Conservation (phyloP, 208 protist genomes). For the Leishmania tropica region DNA sequence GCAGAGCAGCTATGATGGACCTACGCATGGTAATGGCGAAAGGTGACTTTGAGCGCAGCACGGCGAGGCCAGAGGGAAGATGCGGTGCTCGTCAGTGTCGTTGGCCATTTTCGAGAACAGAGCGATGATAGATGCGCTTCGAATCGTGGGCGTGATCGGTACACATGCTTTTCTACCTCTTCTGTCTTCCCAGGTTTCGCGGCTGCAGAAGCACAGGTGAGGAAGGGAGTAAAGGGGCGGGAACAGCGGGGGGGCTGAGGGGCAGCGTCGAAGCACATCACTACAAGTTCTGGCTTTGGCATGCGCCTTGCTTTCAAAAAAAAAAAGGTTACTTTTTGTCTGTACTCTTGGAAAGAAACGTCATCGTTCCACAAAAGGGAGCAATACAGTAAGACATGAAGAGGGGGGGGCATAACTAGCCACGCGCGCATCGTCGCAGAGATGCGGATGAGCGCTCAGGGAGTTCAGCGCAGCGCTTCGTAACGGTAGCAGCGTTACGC, state of each 20-base stretch:
- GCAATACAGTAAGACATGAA: background rate
- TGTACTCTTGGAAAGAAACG: background rate
- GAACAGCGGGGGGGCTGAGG: background rate
- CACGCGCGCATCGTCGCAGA: background rate
- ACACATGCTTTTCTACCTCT: background rate
- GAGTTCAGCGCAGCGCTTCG: background rate
- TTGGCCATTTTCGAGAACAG: background rate
- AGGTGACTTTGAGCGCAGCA: background rate
- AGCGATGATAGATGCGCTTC: background rate
- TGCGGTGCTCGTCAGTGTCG: background rate
- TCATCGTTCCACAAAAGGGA: background rate
- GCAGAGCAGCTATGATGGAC: background rate
- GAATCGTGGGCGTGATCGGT: background rate
- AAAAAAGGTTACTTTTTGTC: background rate
- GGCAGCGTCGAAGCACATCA: background rate
- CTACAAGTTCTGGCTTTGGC: background rate
- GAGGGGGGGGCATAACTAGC: background rate
- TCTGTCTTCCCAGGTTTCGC: constrained; percentile 1
- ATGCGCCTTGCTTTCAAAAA: background rate
- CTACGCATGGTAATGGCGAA: background rate
- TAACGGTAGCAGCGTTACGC: constrained; percentile 34
- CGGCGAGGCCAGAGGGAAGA: background rate
- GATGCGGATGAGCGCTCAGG: background rate
- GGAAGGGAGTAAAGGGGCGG: background rate
- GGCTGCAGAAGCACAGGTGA: background rate